phyloP scores from a whole-genome alignment of 306 rosid species.

The Inga laurina region DNA sequence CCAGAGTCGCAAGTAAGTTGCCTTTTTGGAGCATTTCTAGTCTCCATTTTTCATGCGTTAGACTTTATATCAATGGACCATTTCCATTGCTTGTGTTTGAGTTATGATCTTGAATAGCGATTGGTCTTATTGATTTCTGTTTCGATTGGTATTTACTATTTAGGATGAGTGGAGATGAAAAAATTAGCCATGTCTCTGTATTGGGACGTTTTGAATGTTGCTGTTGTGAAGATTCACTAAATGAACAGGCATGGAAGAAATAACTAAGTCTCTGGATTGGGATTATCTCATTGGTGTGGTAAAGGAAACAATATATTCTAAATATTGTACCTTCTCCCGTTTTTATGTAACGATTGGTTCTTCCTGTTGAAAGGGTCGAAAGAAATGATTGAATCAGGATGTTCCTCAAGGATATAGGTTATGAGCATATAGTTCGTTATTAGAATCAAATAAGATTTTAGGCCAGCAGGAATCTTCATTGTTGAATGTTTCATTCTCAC shows the following conservation, averaged over 20 bases:
- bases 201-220: not conserved
- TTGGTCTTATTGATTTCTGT: not conserved
- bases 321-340: not conserved
- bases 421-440: not conserved
- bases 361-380: not conserved
- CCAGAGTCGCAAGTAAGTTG: constrained; percentile 67
- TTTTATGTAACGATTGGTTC: not conserved
- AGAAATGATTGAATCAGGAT: not conserved
- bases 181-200: not conserved
- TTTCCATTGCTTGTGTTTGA: not conserved
- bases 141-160: not conserved
- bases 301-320: not conserved
- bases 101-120: not conserved
- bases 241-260: no score
- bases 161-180: not conserved
- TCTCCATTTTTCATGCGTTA: not conserved
- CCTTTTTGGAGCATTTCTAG: not conserved
- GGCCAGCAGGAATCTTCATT: not conserved
- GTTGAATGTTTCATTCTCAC: not conserved
- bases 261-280: not conserved
- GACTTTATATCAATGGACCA: not conserved
- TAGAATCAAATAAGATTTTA: not conserved
- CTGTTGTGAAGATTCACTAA: not conserved
- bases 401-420: not conserved
- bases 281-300: not conserved